Base-by-base conservation (phyloP, 2,329 filamentous ascomycete species). In the Tricladium varicosporioides region DNA sequence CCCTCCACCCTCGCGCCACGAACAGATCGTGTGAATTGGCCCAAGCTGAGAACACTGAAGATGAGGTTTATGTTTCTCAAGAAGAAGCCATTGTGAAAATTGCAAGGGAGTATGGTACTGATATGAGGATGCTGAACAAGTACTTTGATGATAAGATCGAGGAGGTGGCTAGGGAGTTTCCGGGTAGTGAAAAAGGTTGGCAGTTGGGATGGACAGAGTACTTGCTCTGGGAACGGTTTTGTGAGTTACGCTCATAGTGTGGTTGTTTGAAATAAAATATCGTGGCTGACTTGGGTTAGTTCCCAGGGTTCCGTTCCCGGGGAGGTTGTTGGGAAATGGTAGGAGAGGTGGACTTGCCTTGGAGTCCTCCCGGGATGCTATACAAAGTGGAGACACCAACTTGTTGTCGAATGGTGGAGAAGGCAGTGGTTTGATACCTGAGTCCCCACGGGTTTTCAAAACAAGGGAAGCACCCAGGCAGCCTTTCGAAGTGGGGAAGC, bases 171-270 rank as follows among this genome's bases (percentile, higher is more conserved):
- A 36, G 46, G 27, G 4, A 13, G 1, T 36, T 54, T 19, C 51
- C 33, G n/a, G 27, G 36, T 47, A 40, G 7, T 55, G 14, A 27
- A 40, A n/a, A 5, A 36, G 13, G n/a, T 16, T 58, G 48, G 53
- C 49, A 36, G 14, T 33, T 58, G 27, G 49, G 40, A 13, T 45
- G 42, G 36, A 45, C 54, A 2, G 60, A 64, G 49, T 56, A 48
- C 11, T 9, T 32, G 19, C 48, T 58, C 16, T 60, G 56, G 54
- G 27, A 22, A 1, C 47, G 43, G 40, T 62, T 60, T 46, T 60
- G 53, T 60, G 47, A 16, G 56, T 51, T 7, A 3, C 7, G 3
- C 4, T 27, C 22, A 4, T 27, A 7, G 7, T 27, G 3, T 40
- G 9, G n/a, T 4, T n/a, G n/a, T 10, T n/a, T n/a, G n/a, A n/a